phyloP scores from a whole-genome alignment of 2,329 filamentous ascomycete species.

The Pyrenophora teres region DNA sequence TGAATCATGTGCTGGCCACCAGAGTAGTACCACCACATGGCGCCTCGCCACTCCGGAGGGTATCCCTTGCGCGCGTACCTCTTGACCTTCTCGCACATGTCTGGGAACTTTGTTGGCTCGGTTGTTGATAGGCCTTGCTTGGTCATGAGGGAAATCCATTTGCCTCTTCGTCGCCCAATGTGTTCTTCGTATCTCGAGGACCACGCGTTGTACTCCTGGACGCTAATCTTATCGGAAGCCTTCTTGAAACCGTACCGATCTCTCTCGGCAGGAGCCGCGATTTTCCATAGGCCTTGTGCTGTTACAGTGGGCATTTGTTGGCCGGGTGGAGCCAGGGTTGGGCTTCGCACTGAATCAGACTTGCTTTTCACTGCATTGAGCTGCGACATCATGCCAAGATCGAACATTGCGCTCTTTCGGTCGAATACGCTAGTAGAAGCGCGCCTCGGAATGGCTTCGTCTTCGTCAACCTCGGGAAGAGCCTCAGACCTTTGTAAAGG shows the following conservation, averaged over 20 bases:
- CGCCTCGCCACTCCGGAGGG: slow-evolving; percentile 90
- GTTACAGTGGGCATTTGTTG: slow-evolving; percentile 7
- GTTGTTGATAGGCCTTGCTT: slow-evolving; percentile 75
- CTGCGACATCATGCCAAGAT: slow-evolving; percentile 28
- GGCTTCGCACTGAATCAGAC: neutral
- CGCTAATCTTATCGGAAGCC: slow-evolving; percentile 75
- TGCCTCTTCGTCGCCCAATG: slow-evolving; percentile 72
- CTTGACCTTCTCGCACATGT: slow-evolving; percentile 81
- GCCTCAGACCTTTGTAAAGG: slow-evolving; percentile 30
- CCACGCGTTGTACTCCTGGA: slow-evolving; percentile 83
- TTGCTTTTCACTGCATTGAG: slow-evolving; percentile 16
- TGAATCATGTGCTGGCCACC: slow-evolving; percentile 80
- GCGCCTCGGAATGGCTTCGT: slow-evolving; percentile 41
- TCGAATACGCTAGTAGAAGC: slow-evolving; percentile 45
- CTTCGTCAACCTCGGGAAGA: slow-evolving; percentile 43
- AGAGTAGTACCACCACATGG: slow-evolving; percentile 96
- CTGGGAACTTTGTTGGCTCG: slow-evolving; percentile 76
- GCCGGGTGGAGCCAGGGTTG: slow-evolving; percentile 1
- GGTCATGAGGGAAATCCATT: slow-evolving; percentile 80
- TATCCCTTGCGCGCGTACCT: slow-evolving; percentile 92
- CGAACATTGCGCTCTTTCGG: slow-evolving; percentile 36
- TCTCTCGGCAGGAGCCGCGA: slow-evolving; percentile 52
- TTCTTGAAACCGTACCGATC: slow-evolving; percentile 95
- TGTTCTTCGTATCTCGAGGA: slow-evolving; percentile 75
- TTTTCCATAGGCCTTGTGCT: slow-evolving; percentile 23